phyloP scores from a whole-genome alignment of 371 early-diverging fungal species.

The Syncephalastrum sp. region DNA sequence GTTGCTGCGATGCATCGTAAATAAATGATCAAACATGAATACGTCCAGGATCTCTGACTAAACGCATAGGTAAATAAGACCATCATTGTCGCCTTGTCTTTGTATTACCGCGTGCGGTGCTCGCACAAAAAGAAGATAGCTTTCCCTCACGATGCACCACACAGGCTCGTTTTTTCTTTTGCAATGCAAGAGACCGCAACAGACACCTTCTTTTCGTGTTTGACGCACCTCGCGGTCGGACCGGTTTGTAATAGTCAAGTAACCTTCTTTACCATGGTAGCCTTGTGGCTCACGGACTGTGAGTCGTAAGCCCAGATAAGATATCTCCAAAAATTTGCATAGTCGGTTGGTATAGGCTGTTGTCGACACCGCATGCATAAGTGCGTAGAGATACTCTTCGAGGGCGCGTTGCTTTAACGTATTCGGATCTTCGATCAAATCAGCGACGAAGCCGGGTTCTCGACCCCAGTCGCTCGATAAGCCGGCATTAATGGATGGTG shows the following conservation, averaged over 20 bases:
- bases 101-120: conserved; percentile 29
- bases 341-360: conserved; percentile 42
- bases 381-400: conserved; percentile 45
- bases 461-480: neutral
- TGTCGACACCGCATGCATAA: conserved; percentile 43
- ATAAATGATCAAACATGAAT: conserved; percentile 7
- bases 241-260: conserved; percentile 31
- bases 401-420: conserved; percentile 39
- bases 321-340: conserved; percentile 62
- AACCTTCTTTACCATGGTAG: conserved; percentile 64
- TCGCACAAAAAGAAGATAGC: conserved; percentile 48
- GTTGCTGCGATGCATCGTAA: conserved; percentile 14
- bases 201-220: conserved; percentile 12
- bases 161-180: conserved; percentile 22
- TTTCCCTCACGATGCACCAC: conserved; percentile 65
- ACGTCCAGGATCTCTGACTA: conserved; percentile 1
- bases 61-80: conserved; percentile 7
- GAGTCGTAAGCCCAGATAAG: conserved; percentile 36
- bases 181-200: conserved; percentile 14
- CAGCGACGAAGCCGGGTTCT: conserved; percentile 8
- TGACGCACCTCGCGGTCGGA: conserved; percentile 25
- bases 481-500: conserved; percentile 16
- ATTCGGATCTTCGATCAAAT: conserved; percentile 26
- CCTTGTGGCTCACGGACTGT: conserved; percentile 43
- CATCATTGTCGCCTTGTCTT: conserved; percentile 12